These are phyloP conservation scores for Wickerhamomyces bovis DNA, from an alignment of 805 yeast species.

Conservation along the genomic window DNA sequence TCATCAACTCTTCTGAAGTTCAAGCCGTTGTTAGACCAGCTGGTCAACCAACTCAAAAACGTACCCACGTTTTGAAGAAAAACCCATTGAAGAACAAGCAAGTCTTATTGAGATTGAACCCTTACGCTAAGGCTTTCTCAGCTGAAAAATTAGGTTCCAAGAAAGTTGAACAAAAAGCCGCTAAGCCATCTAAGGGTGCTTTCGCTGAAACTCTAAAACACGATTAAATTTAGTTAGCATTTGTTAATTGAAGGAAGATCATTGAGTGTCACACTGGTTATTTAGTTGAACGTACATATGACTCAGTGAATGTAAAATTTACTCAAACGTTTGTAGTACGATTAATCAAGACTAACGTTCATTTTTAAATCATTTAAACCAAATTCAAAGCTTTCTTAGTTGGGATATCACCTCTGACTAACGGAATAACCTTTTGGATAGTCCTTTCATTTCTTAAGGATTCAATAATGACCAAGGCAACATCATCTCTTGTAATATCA, in stretches of 20 bases:
- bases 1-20: conserved; percentile 98
- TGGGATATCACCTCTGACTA: conserved; percentile 35
- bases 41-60: conserved; percentile 90
- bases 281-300: background rate
- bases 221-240: conserved; percentile 33
- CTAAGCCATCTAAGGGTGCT: conserved; percentile 66
- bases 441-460: conserved; percentile 33
- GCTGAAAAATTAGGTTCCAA: conserved; percentile 84
- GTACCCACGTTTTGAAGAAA: conserved; percentile 95
- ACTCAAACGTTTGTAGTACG: background rate
- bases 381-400: conserved; percentile 14
- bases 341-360: no score
- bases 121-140: conserved; percentile 96
- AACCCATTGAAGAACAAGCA: conserved; percentile 99
- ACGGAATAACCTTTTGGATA: conserved; percentile 36
- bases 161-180: conserved; percentile 61
- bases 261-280: background rate
- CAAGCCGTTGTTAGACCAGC: conserved; percentile 97
- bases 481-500: conserved; percentile 42
- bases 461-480: conserved; percentile 41
- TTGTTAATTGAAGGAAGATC: background rate
- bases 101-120: conserved; percentile 97
- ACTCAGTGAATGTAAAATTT: background rate
- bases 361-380: background rate
- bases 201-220: conserved; percentile 64